These are phyloP conservation scores for Ceratobasidium papillatum DNA, from an alignment of 1,284 basidiomycete species.

Conservation along the genomic window DNA sequence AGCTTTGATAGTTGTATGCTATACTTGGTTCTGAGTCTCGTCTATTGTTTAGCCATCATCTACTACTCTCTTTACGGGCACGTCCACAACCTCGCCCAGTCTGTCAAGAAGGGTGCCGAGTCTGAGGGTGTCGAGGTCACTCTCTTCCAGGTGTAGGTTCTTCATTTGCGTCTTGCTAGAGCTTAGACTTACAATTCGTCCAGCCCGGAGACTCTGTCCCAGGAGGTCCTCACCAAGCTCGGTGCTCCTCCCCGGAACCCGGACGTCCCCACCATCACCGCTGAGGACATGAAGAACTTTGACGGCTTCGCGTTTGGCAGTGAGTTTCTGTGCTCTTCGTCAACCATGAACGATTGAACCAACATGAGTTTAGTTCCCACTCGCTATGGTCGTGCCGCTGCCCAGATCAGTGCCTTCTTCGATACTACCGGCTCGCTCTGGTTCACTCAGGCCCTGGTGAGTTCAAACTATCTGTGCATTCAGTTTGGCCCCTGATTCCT, in stretches of 20 bases:
- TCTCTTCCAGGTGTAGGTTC: slow-evolving; percentile 46
- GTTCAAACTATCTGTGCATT: background rate
- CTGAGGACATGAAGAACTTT: slow-evolving; percentile 55
- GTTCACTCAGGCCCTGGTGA: slow-evolving; percentile 55
- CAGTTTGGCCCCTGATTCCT: background rate
- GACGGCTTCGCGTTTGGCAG: slow-evolving; percentile 43
- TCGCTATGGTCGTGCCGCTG: slow-evolving; percentile 46
- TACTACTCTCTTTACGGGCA: slow-evolving; percentile 44
- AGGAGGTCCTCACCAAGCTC: slow-evolving; percentile 61
- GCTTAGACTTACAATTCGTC: background rate
- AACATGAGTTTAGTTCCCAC: slow-evolving; percentile 54
- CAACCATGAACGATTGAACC: background rate
- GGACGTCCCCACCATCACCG: slow-evolving; percentile 57
- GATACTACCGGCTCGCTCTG: slow-evolving; percentile 59
- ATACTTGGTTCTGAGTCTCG: background rate
- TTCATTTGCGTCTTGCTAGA: background rate
- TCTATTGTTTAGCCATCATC: slow-evolving; percentile 17
- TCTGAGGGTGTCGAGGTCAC: slow-evolving; percentile 43
- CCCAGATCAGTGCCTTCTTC: slow-evolving; percentile 58
- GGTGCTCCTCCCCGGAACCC: slow-evolving; percentile 54
- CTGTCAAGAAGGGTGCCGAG: slow-evolving; percentile 41
- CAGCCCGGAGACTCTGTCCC: slow-evolving; percentile 57
- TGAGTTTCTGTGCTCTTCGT: background rate
- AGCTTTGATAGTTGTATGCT: background rate
- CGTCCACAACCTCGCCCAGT: slow-evolving; percentile 41